A percentile compares a stretch with the other conserved stretches of the same genome.
Conservation (phyloP, 768 basidiomycete genomes). For the Boletus subcaerulescens region DNA sequence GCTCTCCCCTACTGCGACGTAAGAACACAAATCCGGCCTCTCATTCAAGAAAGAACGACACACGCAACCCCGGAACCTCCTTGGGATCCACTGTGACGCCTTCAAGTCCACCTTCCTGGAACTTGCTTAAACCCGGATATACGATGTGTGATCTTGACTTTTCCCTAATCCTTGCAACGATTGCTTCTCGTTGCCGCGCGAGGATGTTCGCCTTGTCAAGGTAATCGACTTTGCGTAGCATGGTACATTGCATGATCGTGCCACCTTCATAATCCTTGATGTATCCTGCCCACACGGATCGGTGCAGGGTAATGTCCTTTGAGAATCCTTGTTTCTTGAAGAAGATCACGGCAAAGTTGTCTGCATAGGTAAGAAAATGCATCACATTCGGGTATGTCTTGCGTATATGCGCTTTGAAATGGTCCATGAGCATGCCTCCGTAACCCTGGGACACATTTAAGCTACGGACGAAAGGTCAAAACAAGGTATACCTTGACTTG, state of each 20-base stretch:
- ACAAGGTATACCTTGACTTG: conserved; percentile 81
- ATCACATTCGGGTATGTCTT: conserved; percentile 81
- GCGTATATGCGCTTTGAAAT: conserved; percentile 92
- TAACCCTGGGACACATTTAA: conserved; percentile 66
- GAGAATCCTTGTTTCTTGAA: conserved; percentile 99
- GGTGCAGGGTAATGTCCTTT: conserved; percentile 91
- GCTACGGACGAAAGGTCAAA: not conserved
- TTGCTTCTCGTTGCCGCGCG: conserved; percentile 81
- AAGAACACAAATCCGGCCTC: conserved; percentile 7
- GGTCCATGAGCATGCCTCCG: conserved; percentile 97
- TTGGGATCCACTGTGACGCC: conserved; percentile 60
- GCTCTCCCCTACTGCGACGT: conserved; percentile 61
- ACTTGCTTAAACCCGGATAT: conserved; percentile 74
- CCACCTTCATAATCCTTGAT: conserved; percentile 99
- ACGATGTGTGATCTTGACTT: conserved; percentile 85
- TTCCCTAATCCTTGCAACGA: conserved; percentile 83
- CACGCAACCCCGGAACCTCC: conserved; percentile 86
- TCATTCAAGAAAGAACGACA: conserved; percentile 23
- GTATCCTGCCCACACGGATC: conserved; percentile 94
- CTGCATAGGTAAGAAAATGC: conserved; percentile 97
- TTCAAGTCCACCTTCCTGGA: conserved; percentile 56
- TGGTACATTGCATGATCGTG: conserved; percentile 97
- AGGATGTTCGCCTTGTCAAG: conserved; percentile 75
- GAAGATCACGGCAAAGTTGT: conserved; percentile 98
- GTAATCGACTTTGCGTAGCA: conserved; percentile 92